Evolutionary conservation across 305 asterid genomes (phyloP).

Genomic region (Withania somnifera): DNA sequence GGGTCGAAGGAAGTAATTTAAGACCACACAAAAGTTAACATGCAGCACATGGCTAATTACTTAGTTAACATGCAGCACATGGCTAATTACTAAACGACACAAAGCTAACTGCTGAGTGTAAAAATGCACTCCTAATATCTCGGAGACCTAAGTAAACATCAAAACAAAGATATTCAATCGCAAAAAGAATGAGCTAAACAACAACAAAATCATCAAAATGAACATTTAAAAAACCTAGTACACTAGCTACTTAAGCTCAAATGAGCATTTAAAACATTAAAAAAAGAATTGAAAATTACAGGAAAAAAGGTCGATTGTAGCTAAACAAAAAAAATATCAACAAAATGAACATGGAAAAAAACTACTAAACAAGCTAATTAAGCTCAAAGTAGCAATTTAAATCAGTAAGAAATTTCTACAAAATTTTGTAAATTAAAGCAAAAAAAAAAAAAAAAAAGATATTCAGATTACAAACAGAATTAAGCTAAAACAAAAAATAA

Average conservation of each 20-base stretch:
- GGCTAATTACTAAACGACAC: not conserved
- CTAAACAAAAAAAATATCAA: too few species aligned
- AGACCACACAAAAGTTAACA: not conserved
- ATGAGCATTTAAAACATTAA: not conserved
- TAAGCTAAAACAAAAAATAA: too few species aligned
- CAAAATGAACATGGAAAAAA: too few species aligned
- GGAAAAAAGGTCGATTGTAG: too few species aligned
- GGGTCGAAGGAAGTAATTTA: too few species aligned
- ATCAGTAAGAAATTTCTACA: too few species aligned
- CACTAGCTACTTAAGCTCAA: not conserved
- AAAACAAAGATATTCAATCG: not conserved
- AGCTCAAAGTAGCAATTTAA: too few species aligned
- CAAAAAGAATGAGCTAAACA: not conserved
- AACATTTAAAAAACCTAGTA: not conserved
- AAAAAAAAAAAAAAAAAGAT: too few species aligned
- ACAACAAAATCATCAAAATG: not conserved
- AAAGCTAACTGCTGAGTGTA: not conserved
- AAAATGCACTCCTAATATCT: not conserved
- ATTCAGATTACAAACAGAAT: too few species aligned
- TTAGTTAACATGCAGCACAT: not conserved
- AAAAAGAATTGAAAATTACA: too few species aligned
- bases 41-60: not conserved
- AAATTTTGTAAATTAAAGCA: too few species aligned
- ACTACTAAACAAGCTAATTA: too few species aligned
- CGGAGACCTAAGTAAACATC: not conserved